A percentile compares a stretch with the other conserved stretches of the same genome.
Evolutionary conservation across 257 asterid genomes (phyloP).

Genomic region (Gynochthodes officinalis): DNA sequence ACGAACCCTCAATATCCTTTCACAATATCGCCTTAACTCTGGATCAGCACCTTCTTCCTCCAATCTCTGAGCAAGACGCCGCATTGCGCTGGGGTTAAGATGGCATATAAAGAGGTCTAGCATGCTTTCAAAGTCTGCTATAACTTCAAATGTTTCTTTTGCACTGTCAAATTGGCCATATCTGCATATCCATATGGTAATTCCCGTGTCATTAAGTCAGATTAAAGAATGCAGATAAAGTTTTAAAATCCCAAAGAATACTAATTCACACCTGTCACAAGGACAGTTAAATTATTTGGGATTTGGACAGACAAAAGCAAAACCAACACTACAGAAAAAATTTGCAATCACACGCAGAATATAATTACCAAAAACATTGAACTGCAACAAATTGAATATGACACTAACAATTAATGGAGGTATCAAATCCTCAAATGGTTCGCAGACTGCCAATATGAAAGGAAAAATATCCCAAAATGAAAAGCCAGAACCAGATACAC

Average conservation of each 20-base stretch:
- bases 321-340: not conserved
- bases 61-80: slow-evolving; percentile 91
- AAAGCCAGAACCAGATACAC: slow-evolving; percentile 3
- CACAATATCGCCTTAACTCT: slow-evolving; percentile 93
- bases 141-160: slow-evolving; percentile 95
- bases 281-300: not conserved
- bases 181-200: slow-evolving; percentile 48
- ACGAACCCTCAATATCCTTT: slow-evolving; percentile 91
- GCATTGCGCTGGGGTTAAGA: slow-evolving; percentile 99
- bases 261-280: not conserved
- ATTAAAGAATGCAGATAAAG: slow-evolving; percentile 4
- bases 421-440: not conserved
- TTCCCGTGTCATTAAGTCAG: slow-evolving; percentile 19
- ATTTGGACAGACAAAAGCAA: not conserved
- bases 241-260: slow-evolving; percentile 4
- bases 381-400: not conserved
- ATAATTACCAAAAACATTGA: not conserved
- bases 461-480: not conserved
- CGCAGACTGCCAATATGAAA: not conserved
- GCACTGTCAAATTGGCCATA: slow-evolving; percentile 98
- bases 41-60: slow-evolving; percentile 90
- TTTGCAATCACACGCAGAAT: not conserved
- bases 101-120: slow-evolving; percentile 95
- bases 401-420: not conserved
- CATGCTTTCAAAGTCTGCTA: slow-evolving; percentile 94